Evolutionary conservation across 2,329 filamentous ascomycete genomes (phyloP).

Genomic region (Erysiphe pulchra): DNA sequence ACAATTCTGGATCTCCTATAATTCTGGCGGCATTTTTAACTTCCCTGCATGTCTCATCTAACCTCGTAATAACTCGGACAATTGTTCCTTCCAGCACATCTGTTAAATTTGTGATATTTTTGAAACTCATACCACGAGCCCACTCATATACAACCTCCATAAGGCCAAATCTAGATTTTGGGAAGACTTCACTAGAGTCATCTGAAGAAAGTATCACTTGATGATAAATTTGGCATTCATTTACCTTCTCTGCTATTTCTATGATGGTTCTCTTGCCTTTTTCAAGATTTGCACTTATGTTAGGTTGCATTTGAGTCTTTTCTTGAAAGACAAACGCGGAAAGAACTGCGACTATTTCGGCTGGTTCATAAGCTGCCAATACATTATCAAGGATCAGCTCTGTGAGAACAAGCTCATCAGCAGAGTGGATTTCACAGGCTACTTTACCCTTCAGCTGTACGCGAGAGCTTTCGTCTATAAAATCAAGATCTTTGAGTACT

Average conservation of each 20-base stretch:
- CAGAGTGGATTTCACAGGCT: constrained; percentile 92
- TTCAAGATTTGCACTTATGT: constrained; percentile 58
- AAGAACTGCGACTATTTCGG: constrained; percentile 83
- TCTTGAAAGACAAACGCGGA: constrained; percentile 96
- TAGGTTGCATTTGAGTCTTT: constrained; percentile 64
- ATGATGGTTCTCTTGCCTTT: constrained; percentile 67
- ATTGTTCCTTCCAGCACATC: constrained; percentile 95
- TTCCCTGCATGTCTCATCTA: constrained; percentile 91
- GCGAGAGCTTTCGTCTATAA: constrained; percentile 65
- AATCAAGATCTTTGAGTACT: constrained; percentile 74
- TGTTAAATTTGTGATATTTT: constrained; percentile 85
- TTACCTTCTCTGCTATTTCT: constrained; percentile 76
- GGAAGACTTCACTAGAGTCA: constrained; percentile 79
- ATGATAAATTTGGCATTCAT: constrained; percentile 63
- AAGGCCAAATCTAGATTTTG: constrained; percentile 66
- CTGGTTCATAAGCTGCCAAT: constrained; percentile 78
- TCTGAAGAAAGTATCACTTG: constrained; percentile 82
- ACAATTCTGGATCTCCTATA: constrained; percentile 78
- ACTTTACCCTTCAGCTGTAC: constrained; percentile 97
- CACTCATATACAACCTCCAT: constrained; percentile 98
- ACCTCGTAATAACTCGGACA: constrained; percentile 72
- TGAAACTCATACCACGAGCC: constrained; percentile 94
- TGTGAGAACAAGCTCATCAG: constrained; percentile 84
- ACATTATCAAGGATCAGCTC: constrained; percentile 94
- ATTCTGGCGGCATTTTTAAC: constrained; percentile 93